phyloP scores from a whole-genome alignment of 108 stramenopile genomes.

The Bacterosira constricta region DNA sequence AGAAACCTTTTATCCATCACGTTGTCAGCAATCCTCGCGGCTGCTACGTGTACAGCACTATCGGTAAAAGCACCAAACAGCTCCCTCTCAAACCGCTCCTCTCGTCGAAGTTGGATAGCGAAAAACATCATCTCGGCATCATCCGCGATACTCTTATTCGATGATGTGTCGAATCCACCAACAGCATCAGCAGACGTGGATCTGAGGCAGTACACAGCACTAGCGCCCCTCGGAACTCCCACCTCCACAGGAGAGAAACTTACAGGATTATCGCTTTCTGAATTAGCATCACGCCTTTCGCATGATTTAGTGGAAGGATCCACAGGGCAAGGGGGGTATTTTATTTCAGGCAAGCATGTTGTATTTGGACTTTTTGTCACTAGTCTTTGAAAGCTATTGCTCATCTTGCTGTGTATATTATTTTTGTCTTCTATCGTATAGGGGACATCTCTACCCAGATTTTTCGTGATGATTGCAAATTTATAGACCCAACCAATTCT shows the following conservation, averaged over 20 bases:
- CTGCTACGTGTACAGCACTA: neutral
- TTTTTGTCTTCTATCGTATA: neutral
- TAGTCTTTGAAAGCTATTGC: neutral
- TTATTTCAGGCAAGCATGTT: slow-evolving; percentile 32
- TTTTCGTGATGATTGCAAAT: slow-evolving; percentile 62
- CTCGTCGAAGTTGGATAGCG: slow-evolving; percentile 9
- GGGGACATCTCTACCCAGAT: slow-evolving; percentile 55
- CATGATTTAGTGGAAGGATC: slow-evolving; percentile 49
- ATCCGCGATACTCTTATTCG: neutral
- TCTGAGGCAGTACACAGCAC: slow-evolving; percentile 48
- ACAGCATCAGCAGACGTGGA: slow-evolving; percentile 1
- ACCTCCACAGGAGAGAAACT: slow-evolving; percentile 18
- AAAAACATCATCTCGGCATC: neutral
- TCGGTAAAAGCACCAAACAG: neutral
- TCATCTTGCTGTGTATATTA: neutral
- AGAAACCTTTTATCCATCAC: too few relatives aligned
- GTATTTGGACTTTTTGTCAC: neutral
- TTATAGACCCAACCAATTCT: slow-evolving; percentile 62
- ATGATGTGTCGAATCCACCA: neutral
- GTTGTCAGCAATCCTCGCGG: too few relatives aligned
- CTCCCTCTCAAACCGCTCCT: too few relatives aligned
- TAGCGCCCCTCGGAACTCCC: slow-evolving; percentile 54
- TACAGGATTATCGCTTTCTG: slow-evolving; percentile 36
- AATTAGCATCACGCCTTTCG: slow-evolving; percentile 45
- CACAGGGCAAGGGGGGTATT: slow-evolving; percentile 53